Evolutionary conservation across 345 rosid species (phyloP).

Genomic region (Lagerstroemia speciosa): DNA sequence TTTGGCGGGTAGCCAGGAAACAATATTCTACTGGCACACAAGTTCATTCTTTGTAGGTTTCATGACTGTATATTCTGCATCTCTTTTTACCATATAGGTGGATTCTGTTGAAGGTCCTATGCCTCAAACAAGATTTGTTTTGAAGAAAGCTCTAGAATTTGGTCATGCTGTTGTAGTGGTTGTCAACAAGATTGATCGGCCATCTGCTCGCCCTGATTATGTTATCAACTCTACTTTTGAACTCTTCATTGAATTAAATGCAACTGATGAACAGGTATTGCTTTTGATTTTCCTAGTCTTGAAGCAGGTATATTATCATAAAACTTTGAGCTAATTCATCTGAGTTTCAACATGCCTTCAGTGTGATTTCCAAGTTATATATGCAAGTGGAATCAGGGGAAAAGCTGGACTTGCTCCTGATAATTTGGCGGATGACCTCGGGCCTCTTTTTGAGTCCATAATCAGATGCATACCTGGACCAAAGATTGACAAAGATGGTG

Average conservation of each 20-base stretch:
- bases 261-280: constrained; percentile 95
- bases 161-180: constrained; percentile 95
- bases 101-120: constrained; percentile 99
- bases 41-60: not conserved
- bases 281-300: not conserved
- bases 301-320: not conserved
- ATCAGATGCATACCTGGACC: constrained; percentile 99
- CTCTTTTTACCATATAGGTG: constrained; percentile 35
- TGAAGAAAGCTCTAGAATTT: constrained; percentile 95
- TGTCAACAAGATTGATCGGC: constrained; percentile 92
- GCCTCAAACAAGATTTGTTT: constrained; percentile 96
- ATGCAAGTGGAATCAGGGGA: constrained; percentile 94
- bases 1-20: not conserved
- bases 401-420: constrained; percentile 87
- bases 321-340: constrained; percentile 2
- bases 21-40: not conserved
- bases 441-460: constrained; percentile 81
- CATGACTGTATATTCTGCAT: not conserved
- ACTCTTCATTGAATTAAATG: constrained; percentile 86
- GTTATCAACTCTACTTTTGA: constrained; percentile 95
- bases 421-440: constrained; percentile 79
- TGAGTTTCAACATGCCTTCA: constrained; percentile 20
- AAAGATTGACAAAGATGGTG: constrained; percentile 73
- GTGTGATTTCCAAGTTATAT: constrained; percentile 97
- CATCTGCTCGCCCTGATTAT: constrained; percentile 91